Evolutionary conservation across 768 basidiomycete species (phyloP).

Genomic region (Tulasnella sp.): DNA sequence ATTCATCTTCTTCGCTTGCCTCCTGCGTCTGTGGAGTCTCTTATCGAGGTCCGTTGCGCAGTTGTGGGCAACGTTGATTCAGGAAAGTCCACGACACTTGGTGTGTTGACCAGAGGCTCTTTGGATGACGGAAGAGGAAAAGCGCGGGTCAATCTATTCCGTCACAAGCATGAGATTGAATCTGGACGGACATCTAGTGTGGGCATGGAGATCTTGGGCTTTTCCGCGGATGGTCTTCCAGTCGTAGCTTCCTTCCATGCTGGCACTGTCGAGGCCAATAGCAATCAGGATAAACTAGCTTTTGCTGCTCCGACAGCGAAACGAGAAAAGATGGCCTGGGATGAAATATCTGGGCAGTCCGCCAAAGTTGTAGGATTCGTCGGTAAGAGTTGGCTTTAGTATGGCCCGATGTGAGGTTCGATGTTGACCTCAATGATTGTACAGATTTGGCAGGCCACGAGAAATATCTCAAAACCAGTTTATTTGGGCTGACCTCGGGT

Average conservation of each 20-base stretch:
- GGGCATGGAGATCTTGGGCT: constrained; percentile 97
- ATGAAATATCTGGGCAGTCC: constrained; percentile 77
- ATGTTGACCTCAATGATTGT: not conserved
- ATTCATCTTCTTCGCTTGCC: constrained; percentile 59
- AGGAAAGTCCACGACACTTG: constrained; percentile 88
- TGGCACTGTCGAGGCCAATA: constrained; percentile 20
- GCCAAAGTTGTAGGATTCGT: constrained; percentile 93
- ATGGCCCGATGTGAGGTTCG: not conserved
- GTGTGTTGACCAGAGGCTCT: constrained; percentile 84
- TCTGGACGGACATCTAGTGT: constrained; percentile 90
- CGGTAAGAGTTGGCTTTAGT: constrained; percentile 34
- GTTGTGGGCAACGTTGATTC: constrained; percentile 75
- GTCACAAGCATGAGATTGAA: constrained; percentile 96
- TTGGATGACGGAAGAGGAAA: constrained; percentile 65
- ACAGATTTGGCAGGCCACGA: constrained; percentile 93
- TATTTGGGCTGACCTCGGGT: constrained; percentile 90
- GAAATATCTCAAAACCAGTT: constrained; percentile 51
- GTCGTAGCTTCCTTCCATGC: constrained; percentile 50
- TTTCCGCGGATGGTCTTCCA: constrained; percentile 59
- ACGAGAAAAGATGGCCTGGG: constrained; percentile 87
- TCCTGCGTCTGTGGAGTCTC: constrained; percentile 57
- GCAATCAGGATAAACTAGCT: constrained; percentile 3
- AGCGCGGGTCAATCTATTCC: constrained; percentile 77
- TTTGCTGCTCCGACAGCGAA: constrained; percentile 26
- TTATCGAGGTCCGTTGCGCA: constrained; percentile 89